phyloP scores from a whole-genome alignment of 176 grass and related monocot genomes.

The bread wheat (Triticum aestivum) region IWGSC_CS_RefSeq_v2.1 NC_057808.1:502024397-502024896 shows the following conservation, averaged over 20 bases:
- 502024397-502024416: neutral
- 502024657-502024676: constrained; percentile 92
- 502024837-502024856: constrained; percentile 84
- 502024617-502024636: constrained; percentile 79
- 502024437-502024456: neutral
- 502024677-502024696: constrained; percentile 34
- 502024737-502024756: neutral
- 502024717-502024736: constrained; percentile 10
- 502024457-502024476: neutral
- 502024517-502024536: neutral
- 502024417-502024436: neutral
- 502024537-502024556: neutral
- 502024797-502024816: neutral
- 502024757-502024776: neutral
- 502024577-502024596: constrained; percentile 63
- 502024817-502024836: neutral
- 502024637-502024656: constrained; percentile 85
- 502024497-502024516: neutral
- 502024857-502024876: constrained; percentile 92
- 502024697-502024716: neutral
- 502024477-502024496: neutral
- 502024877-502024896: constrained; percentile 68
- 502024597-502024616: constrained; percentile 68
- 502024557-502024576: neutral
- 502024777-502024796: neutral